Evolutionary conservation across 2,329 filamentous ascomycete species (phyloP).

Genomic region (Penicillium sp.): DNA sequence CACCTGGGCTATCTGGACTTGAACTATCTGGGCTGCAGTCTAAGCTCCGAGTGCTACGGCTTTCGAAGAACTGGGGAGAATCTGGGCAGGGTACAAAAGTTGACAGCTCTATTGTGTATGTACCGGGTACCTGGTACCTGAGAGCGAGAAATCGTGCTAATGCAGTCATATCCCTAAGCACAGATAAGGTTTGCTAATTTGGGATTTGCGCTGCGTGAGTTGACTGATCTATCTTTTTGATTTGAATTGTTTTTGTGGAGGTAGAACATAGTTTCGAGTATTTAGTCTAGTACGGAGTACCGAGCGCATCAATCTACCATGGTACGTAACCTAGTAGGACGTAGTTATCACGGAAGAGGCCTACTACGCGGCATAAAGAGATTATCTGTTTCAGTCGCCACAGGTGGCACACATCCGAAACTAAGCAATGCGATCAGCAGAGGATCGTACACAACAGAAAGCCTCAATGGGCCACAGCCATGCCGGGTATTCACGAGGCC

Average conservation of each 20-base stretch:
- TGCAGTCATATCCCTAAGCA: slow-evolving; percentile 8
- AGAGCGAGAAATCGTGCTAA: slow-evolving; percentile 10
- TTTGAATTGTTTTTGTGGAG: not conserved
- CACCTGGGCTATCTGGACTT: not conserved
- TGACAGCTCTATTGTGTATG: slow-evolving; percentile 12
- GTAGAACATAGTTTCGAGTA: not conserved
- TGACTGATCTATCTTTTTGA: not conserved
- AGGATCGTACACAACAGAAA: not conserved
- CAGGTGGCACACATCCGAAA: not conserved
- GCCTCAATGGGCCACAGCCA: not conserved
- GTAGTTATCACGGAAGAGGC: not conserved
- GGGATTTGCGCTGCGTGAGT: not conserved
- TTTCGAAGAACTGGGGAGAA: slow-evolving; percentile 4
- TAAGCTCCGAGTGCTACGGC: not conserved
- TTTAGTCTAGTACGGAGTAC: not conserved
- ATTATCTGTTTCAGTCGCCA: slow-evolving; percentile 1
- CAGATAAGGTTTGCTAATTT: slow-evolving; percentile 14
- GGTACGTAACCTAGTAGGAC: not conserved
- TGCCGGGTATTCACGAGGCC: not conserved
- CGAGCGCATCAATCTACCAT: not conserved
- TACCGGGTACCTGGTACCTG: slow-evolving; percentile 13
- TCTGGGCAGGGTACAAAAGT: slow-evolving; percentile 16
- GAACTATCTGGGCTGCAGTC: not conserved
- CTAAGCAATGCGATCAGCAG: slow-evolving; percentile 1
- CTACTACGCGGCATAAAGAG: not conserved